Evolutionary conservation across 345 rosid genomes (phyloP).

Genomic region (Citrus mangshanensis): DNA sequence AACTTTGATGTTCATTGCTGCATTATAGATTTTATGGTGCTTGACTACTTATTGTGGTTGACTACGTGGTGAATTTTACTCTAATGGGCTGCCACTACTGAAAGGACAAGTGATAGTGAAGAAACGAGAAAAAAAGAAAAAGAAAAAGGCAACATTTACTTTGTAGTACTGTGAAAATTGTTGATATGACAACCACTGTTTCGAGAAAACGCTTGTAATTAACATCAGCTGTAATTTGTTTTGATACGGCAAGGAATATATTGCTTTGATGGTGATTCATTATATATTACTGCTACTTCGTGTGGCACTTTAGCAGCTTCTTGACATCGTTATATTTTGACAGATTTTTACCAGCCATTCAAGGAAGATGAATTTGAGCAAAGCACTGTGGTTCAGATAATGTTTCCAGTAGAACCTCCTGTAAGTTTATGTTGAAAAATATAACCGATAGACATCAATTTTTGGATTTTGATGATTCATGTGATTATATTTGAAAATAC

Average conservation of each 20-base stretch:
- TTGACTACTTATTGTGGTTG: background rate
- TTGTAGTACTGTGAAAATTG: background rate
- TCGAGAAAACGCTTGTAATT: background rate
- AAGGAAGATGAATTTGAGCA: conserved; percentile 87
- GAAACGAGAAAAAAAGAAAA: background rate
- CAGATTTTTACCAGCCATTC: conserved; percentile 90
- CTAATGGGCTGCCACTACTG: background rate
- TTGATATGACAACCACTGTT: background rate
- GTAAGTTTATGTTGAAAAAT: conserved; percentile 36
- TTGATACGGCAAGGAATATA: background rate
- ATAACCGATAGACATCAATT: background rate
- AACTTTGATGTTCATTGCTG: background rate
- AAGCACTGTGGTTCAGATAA: conserved; percentile 76
- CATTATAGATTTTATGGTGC: background rate
- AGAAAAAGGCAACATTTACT: background rate
- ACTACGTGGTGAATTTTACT: background rate
- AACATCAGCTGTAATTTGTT: background rate
- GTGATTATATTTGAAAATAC: background rate
- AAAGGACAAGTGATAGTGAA: background rate
- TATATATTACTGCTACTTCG: background rate
- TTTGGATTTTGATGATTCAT: conserved; percentile 8
- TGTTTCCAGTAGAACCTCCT: conserved; percentile 82
- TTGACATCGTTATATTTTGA: conserved; percentile 7
- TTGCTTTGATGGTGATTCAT: background rate
- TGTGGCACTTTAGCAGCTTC: conserved; percentile 1